These are phyloP conservation scores for Cavenderia fasciculata DNA, from an alignment of 78 protist genomes.

Conservation along the genomic window DNA sequence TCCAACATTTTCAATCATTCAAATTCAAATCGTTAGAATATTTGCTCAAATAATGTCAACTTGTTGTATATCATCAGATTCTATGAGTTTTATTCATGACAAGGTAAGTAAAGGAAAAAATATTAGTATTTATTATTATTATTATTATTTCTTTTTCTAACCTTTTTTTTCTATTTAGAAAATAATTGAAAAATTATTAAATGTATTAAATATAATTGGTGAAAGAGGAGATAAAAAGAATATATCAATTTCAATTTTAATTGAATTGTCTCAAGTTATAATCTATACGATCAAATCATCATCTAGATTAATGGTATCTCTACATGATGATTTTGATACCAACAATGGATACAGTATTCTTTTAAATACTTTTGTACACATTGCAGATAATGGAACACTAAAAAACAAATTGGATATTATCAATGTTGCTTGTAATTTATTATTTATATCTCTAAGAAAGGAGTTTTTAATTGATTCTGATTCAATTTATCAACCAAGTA, in stretches of 20 bases:
- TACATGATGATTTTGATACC: constrained; percentile 43
- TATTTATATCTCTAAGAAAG: constrained; percentile 25
- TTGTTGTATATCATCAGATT: constrained; percentile 40
- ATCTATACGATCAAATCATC: constrained; percentile 56
- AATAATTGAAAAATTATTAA: constrained; percentile 37
- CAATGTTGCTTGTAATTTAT: constrained; percentile 30
- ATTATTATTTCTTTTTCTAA: neutral
- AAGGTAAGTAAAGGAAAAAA: constrained; percentile 25
- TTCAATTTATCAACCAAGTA: constrained; percentile 10
- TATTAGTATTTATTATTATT: neutral
- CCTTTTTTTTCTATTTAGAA: neutral
- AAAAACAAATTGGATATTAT: constrained; percentile 47
- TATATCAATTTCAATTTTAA: constrained; percentile 6
- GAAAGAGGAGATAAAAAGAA: neutral
- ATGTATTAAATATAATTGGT: constrained; percentile 34
- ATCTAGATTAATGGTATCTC: neutral
- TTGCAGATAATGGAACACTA: constrained; percentile 52
- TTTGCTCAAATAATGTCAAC: constrained; percentile 54
- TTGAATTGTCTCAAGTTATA: constrained; percentile 34
- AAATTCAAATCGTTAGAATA: constrained; percentile 20
- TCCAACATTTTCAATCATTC: constrained; percentile 10
- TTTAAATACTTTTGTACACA: constrained; percentile 39
- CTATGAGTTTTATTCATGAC: constrained; percentile 34
- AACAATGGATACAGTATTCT: constrained; percentile 40
- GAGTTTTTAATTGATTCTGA: neutral